Conservation (phyloP, 2,329 filamentous ascomycete genomes). For the Xylariaceae sp. region DNA sequence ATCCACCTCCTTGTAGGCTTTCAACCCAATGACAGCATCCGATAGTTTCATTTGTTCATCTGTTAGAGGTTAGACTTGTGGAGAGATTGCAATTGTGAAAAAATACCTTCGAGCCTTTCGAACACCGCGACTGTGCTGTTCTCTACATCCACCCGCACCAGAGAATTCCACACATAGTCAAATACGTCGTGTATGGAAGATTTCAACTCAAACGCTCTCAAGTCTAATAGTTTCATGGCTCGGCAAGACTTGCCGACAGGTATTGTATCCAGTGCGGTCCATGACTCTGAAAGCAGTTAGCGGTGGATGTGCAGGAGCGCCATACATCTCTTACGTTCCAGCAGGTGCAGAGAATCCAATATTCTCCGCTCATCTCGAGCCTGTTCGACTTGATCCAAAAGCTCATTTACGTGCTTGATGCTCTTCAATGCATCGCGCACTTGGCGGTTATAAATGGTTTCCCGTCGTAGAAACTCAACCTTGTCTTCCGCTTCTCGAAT, state of each 20-base stretch:
- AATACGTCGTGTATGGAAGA: conserved; percentile 68
- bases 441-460: conserved; percentile 62
- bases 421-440: conserved; percentile 53
- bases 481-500: conserved; percentile 57
- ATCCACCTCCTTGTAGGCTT: conserved; percentile 64
- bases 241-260: conserved; percentile 64
- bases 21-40: conserved; percentile 59
- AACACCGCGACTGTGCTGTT: conserved; percentile 59
- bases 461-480: conserved; percentile 58
- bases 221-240: conserved; percentile 65
- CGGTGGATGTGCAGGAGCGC: neutral
- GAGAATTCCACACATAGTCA: conserved; percentile 68
- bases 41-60: conserved; percentile 56
- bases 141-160: conserved; percentile 65
- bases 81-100: neutral
- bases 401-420: conserved; percentile 60
- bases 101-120: conserved; percentile 52
- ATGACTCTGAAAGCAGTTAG: conserved; percentile 50
- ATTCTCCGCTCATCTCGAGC: conserved; percentile 58
- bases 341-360: conserved; percentile 57
- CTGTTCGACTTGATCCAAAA: conserved; percentile 64
- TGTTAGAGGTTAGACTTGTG: conserved; percentile 32
- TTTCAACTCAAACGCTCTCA: conserved; percentile 67
- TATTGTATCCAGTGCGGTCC: conserved; percentile 60
- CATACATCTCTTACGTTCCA: conserved; percentile 52